Conservation (phyloP, 768 basidiomycete genomes). For the Macrolepiota dolichaula region DNA sequence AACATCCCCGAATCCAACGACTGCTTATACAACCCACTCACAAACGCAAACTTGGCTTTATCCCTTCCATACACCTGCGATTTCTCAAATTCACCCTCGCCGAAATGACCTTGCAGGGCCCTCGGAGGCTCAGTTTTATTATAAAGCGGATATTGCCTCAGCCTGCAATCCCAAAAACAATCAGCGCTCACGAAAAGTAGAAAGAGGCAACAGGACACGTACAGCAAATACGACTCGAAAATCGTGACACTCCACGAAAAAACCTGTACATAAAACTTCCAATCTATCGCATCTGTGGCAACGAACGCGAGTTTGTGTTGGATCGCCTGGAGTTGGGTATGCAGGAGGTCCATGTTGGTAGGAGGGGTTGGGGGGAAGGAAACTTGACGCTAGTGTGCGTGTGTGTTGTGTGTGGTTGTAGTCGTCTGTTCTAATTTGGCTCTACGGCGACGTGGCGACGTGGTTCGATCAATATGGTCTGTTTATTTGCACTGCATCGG, state of each 20-base stretch:
- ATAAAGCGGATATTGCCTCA: constrained; percentile 86
- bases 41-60: constrained; percentile 80
- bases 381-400: not conserved
- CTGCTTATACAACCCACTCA: constrained; percentile 75
- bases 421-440: too few relatives aligned
- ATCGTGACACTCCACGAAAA: constrained; percentile 77
- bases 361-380: constrained; percentile 13
- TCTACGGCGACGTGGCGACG: not conserved
- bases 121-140: constrained; percentile 70
- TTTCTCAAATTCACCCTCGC: constrained; percentile 72
- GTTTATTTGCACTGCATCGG: not conserved
- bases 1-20: constrained; percentile 65
- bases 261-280: constrained; percentile 76
- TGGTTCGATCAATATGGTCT: not conserved
- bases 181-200: not conserved
- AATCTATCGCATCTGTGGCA: constrained; percentile 67
- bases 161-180: constrained; percentile 28
- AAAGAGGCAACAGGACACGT: constrained; percentile 28
- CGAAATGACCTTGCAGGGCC: constrained; percentile 67
- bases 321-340: constrained; percentile 50
- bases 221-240: constrained; percentile 89
- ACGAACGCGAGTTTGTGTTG: constrained; percentile 71
- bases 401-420: not conserved
- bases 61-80: constrained; percentile 90
- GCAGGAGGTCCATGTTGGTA: constrained; percentile 57